Percentiles rank a stretch among this genome's conserved stretches.
Evolutionary conservation across 441 rosid species (phyloP).

Genomic region (Erysimum pusillum): DNA sequence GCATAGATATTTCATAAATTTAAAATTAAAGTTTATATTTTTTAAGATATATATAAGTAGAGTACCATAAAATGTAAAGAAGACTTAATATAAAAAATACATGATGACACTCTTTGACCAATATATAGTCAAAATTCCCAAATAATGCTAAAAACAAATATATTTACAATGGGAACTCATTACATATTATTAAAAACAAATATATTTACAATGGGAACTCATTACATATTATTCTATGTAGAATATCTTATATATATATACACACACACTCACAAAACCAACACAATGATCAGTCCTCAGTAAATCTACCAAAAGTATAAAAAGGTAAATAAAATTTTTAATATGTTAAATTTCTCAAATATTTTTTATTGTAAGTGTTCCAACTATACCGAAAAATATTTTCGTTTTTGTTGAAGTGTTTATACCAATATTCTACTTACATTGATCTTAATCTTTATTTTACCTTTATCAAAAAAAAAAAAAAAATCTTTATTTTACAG

Average conservation of each 20-base stretch:
- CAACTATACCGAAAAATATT: too few species aligned
- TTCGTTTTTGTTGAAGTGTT: too few species aligned
- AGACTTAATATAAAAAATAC: not conserved
- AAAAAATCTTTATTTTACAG: too few species aligned
- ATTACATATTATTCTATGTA: not conserved
- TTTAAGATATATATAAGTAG: not conserved
- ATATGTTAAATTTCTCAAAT: not conserved
- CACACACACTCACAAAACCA: not conserved
- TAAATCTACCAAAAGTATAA: not conserved
- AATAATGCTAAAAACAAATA: too few species aligned
- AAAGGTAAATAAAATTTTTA: not conserved
- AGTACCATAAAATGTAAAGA: not conserved
- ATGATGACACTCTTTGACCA: not conserved
- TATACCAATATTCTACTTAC: not conserved
- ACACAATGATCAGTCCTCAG: not conserved
- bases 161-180: too few species aligned
- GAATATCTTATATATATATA: not conserved
- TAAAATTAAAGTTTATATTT: too few species aligned
- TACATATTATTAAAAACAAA: too few species aligned
- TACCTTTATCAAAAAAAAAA: too few species aligned
- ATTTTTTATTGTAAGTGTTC: too few species aligned
- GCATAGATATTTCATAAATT: too few species aligned
- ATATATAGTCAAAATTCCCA: not conserved
- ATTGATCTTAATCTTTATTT: not conserved
- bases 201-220: not conserved